phyloP scores from a whole-genome alignment of 2,329 filamentous ascomycete genomes.

The Ophiosphaerella herpotricha region DNA sequence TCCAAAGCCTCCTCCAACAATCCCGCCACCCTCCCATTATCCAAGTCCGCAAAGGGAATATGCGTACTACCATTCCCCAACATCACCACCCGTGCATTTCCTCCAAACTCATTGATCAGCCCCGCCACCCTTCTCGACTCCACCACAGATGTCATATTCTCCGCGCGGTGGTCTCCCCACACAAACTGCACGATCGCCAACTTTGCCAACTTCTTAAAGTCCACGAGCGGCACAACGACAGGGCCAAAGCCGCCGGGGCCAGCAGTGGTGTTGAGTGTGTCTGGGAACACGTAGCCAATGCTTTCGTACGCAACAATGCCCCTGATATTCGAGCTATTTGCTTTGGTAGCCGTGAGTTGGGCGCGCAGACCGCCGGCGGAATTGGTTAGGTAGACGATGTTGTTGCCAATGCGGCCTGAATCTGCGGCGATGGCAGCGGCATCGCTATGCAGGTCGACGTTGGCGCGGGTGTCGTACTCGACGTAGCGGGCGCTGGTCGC shows the following conservation, averaged over 20 bases:
- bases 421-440: conserved; percentile 31
- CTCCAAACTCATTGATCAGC: conserved; percentile 31
- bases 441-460: conserved; percentile 25
- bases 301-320: conserved; percentile 31
- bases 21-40: conserved; percentile 24
- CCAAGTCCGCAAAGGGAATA: conserved; percentile 32
- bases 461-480: conserved; percentile 26
- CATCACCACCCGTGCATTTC: conserved; percentile 30
- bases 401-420: conserved; percentile 22
- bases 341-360: conserved; percentile 24
- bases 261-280: conserved; percentile 27
- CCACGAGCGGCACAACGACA: conserved; percentile 23
- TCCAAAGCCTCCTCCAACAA: conserved; percentile 25
- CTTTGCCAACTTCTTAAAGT: conserved; percentile 29
- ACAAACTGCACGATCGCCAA: conserved; percentile 26
- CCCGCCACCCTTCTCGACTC: conserved; percentile 19
- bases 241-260: conserved; percentile 27
- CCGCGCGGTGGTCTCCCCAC: conserved; percentile 30
- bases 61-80: conserved; percentile 30
- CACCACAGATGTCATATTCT: conserved; percentile 16
- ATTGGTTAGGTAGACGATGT: conserved; percentile 32
- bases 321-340: conserved; percentile 30
- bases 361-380: conserved; percentile 28
- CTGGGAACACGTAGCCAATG: conserved; percentile 33
- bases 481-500: conserved; percentile 30